phyloP scores from a whole-genome alignment of 331 rosid species.

The Malus hybrid region DNA sequence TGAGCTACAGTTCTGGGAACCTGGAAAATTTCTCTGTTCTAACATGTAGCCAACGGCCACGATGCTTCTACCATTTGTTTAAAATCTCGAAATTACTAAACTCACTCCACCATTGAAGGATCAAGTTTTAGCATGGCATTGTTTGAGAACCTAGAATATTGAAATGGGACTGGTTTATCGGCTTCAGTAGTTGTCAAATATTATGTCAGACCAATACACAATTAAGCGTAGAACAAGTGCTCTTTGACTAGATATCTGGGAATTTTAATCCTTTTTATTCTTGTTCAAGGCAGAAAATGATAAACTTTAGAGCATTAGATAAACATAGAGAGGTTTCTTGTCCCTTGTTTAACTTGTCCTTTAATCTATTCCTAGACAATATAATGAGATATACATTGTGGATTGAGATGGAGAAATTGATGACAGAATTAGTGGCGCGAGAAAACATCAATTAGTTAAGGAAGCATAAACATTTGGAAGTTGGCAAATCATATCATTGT shows the following conservation, averaged over 20 bases:
- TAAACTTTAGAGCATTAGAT: background rate
- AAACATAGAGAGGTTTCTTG: slow-evolving; percentile 14
- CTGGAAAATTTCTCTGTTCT: no score
- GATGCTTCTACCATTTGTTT: no score
- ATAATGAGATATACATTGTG: slow-evolving; percentile 14
- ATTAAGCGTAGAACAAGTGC: slow-evolving; percentile 34
- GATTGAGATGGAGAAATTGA: slow-evolving; percentile 15
- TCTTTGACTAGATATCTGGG: slow-evolving; percentile 35
- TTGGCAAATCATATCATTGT: background rate
- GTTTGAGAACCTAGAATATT: no score
- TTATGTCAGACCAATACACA: background rate
- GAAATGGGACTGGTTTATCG: background rate
- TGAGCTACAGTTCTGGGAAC: no score
- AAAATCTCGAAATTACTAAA: no score
- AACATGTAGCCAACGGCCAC: no score
- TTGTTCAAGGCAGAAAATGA: background rate
- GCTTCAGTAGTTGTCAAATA: background rate
- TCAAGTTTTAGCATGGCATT: no score
- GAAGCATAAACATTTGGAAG: background rate
- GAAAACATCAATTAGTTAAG: slow-evolving; percentile 15
- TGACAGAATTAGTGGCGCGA: slow-evolving; percentile 41
- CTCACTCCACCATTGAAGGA: no score
- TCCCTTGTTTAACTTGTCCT: slow-evolving; percentile 17
- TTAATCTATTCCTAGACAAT: slow-evolving; percentile 29
- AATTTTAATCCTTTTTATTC: slow-evolving; percentile 7